These are phyloP conservation scores for Priceomyces carsonii DNA, from an alignment of 805 yeast genomes.

Conservation along the genomic window DNA sequence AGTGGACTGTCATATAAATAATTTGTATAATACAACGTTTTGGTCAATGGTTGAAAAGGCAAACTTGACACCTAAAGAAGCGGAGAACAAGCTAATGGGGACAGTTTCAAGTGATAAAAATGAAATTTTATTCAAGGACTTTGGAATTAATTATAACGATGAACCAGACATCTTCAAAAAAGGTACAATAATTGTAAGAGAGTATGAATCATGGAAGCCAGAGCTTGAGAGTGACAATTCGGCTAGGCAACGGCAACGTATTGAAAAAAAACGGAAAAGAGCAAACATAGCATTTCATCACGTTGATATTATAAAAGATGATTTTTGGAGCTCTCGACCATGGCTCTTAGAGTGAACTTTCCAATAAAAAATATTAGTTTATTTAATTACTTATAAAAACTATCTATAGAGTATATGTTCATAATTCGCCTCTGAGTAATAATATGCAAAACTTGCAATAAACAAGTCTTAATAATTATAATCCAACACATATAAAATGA, in stretches of 20 bases:
- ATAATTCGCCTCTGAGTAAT: too few relatives aligned
- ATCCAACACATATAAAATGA: too few relatives aligned
- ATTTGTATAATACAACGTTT: slow-evolving; percentile 88
- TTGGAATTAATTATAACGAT: slow-evolving; percentile 86
- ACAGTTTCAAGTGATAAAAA: slow-evolving; percentile 84
- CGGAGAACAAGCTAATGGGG: slow-evolving; percentile 76
- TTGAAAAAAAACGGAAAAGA: slow-evolving; percentile 49
- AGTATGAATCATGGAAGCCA: slow-evolving; percentile 25
- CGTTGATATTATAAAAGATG: slow-evolving; percentile 62
- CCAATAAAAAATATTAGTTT: too few relatives aligned
- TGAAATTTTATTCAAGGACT: slow-evolving; percentile 75
- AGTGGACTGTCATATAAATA: slow-evolving; percentile 95
- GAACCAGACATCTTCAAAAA: slow-evolving; percentile 87
- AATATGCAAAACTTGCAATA: too few relatives aligned
- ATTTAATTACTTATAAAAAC: not conserved
- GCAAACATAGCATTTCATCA: slow-evolving; percentile 49
- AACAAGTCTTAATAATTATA: too few relatives aligned
- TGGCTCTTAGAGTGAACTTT: slow-evolving; percentile 20
- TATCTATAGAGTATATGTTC: slow-evolving; percentile 4
- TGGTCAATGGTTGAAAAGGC: slow-evolving; percentile 81
- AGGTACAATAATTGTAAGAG: slow-evolving; percentile 69
- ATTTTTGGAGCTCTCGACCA: slow-evolving; percentile 59
- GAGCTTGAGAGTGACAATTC: slow-evolving; percentile 10
- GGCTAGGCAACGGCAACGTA: slow-evolving; percentile 51
- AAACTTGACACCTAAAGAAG: slow-evolving; percentile 71